Percentiles rank a stretch among this genome's conserved stretches.
Conservation (phyloP, 2,329 filamentous ascomycete species). For the Aspergillus sp. region DNA sequence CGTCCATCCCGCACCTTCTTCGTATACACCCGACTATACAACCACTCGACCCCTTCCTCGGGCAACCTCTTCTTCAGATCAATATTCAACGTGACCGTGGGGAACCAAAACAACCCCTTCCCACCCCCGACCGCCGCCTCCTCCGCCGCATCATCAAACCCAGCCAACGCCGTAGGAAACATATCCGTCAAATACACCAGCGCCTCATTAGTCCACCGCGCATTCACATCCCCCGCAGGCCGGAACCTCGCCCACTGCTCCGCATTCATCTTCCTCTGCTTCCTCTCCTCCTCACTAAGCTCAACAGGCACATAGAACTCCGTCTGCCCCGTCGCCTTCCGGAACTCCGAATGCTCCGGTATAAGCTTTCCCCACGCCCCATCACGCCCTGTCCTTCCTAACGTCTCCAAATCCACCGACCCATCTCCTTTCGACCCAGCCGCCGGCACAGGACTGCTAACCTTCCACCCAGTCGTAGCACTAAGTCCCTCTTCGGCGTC, state of each 20-base stretch:
- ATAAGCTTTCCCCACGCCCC: constrained; percentile 28
- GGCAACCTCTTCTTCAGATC: constrained; percentile 76
- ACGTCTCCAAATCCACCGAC: constrained; percentile 23
- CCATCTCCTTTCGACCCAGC: constrained; percentile 37
- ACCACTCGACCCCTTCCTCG: constrained; percentile 68
- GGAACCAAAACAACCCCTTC: constrained; percentile 65
- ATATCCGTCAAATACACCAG: constrained; percentile 69
- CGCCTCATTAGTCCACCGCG: constrained; percentile 62
- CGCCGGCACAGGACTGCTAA: constrained; percentile 48
- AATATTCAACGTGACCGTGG: constrained; percentile 72
- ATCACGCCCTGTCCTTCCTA: constrained; percentile 27
- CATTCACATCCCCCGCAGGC: constrained; percentile 51
- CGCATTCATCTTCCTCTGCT: constrained; percentile 37
- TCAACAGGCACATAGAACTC: constrained; percentile 46
- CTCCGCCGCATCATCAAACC: constrained; percentile 37
- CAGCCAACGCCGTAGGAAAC: constrained; percentile 67
- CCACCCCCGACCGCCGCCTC: constrained; percentile 29
- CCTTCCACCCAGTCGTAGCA: constrained; percentile 56
- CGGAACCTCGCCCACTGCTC: constrained; percentile 70
- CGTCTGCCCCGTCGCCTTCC: constrained; percentile 53
- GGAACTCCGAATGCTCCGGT: constrained; percentile 40
- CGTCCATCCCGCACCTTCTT: constrained; percentile 71
- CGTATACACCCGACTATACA: constrained; percentile 65
- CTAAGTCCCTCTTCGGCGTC: constrained; percentile 59
- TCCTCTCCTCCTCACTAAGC: too few relatives aligned